Evolutionary conservation across 345 rosid species (phyloP).

Genomic region (Acer negundo): DNA sequence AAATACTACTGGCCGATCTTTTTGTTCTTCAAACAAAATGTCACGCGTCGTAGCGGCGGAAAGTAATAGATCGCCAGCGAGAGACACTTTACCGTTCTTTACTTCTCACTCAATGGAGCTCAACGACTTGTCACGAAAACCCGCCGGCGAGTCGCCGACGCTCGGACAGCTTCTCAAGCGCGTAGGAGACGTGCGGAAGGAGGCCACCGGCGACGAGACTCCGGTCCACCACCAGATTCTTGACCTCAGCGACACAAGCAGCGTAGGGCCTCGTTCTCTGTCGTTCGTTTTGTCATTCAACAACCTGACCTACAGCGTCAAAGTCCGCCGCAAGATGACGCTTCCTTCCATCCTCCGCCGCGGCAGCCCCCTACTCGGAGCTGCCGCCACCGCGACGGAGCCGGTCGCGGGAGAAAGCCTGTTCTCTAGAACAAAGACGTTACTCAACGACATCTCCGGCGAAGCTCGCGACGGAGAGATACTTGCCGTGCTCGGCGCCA

Average conservation of each 20-base stretch:
- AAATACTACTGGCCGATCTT: neutral
- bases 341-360: constrained; percentile 37
- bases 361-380: constrained; percentile 3
- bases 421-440: constrained; percentile 56
- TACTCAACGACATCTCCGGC: constrained; percentile 77
- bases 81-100: constrained; percentile 33
- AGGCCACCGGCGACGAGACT: constrained; percentile 71
- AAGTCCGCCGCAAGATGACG: constrained; percentile 47
- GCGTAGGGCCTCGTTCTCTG: constrained; percentile 39
- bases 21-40: constrained; percentile 21
- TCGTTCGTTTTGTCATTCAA: constrained; percentile 72
- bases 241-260: constrained; percentile 32
- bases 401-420: constrained; percentile 43
- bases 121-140: constrained; percentile 12
- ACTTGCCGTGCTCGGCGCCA: constrained; percentile 88
- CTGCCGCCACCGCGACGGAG: constrained; percentile 34
- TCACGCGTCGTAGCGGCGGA: constrained; percentile 57
- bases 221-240: constrained; percentile 70
- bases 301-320: constrained; percentile 78
- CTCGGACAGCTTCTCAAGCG: constrained; percentile 77
- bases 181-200: constrained; percentile 66
- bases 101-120: constrained; percentile 45
- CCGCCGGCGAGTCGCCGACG: constrained; percentile 38
- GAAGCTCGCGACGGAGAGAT: constrained; percentile 91
- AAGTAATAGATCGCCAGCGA: constrained; percentile 13